phyloP scores from a whole-genome alignment of 805 yeast species.

The Ogataea philodendri region DNA sequence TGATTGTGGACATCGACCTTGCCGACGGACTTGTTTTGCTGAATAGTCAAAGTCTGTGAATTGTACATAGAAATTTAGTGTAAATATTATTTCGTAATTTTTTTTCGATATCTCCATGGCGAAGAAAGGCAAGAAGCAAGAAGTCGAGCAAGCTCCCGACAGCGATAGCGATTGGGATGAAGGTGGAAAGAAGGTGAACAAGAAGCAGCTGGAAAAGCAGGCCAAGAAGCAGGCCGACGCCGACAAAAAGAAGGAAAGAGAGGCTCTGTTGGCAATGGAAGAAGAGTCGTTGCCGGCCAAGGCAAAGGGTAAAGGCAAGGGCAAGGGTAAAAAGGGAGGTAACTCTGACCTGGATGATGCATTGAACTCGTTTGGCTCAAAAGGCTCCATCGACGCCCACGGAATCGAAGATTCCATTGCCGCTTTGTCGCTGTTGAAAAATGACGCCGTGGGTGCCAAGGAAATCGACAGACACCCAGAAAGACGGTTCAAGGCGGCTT shows the following conservation, averaged over 20 bases:
- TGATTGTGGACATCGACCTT: constrained; percentile 41
- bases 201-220: constrained; percentile 67
- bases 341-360: constrained; percentile 60
- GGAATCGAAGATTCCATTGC: constrained; percentile 79
- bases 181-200: constrained; percentile 66
- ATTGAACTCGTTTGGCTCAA: constrained; percentile 45
- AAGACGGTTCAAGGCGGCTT: constrained; percentile 82
- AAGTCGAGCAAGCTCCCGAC: constrained; percentile 48
- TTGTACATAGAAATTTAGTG: constrained; percentile 13
- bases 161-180: constrained; percentile 56
- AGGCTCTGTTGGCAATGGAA: constrained; percentile 60
- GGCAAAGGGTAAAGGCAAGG: constrained; percentile 66
- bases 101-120: constrained; percentile 27
- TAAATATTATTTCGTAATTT: background rate
- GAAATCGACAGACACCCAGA: constrained; percentile 86
- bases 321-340: constrained; percentile 45
- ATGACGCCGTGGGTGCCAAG: constrained; percentile 53
- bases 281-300: constrained; percentile 50
- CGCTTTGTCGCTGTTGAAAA: constrained; percentile 65
- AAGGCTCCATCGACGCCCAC: constrained; percentile 56
- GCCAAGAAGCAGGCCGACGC: constrained; percentile 75
- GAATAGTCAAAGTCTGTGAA: constrained; percentile 21
- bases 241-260: constrained; percentile 79
- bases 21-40: constrained; percentile 42
- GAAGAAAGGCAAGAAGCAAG: constrained; percentile 36